These are phyloP conservation scores for Penicillium samsonianum DNA, from an alignment of 495 filamentous ascomycete genomes.

Conservation along the genomic window DNA sequence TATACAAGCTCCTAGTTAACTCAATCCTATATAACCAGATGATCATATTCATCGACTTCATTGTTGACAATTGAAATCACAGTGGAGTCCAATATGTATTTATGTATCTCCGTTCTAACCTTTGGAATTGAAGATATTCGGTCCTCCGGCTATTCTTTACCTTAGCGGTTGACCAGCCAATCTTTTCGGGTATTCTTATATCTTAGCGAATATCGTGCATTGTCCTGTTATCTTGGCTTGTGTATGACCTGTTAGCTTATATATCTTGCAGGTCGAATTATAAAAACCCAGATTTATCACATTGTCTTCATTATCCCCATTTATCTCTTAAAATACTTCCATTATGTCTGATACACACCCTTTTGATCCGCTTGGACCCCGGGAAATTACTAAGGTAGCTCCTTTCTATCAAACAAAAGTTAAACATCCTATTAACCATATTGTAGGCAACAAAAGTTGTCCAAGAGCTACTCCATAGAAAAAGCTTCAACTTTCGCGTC, in stretches of 20 bases:
- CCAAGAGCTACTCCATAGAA: slow-evolving; percentile 2
- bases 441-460: slow-evolving; percentile 21
- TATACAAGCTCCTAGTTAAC: too few relatives aligned
- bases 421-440: neutral
- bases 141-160: slow-evolving; percentile 29
- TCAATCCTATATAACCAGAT: too few relatives aligned
- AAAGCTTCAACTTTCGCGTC: slow-evolving; percentile 20
- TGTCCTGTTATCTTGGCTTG: neutral
- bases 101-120: neutral
- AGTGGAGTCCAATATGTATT: neutral
- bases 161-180: slow-evolving; percentile 20
- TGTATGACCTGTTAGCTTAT: neutral
- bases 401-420: neutral
- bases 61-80: neutral
- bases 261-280: too few relatives aligned
- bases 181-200: slow-evolving; percentile 29
- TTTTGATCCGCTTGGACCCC: slow-evolving; percentile 29
- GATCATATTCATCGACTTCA: neutral
- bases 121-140: neutral
- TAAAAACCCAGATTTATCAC: too few relatives aligned
- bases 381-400: slow-evolving; percentile 28
- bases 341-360: slow-evolving; percentile 22
- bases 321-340: neutral
- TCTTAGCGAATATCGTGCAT: slow-evolving; percentile 25
- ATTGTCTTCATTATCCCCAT: too few relatives aligned